phyloP scores from a whole-genome alignment of 352 stramenopile species.

The Pythium guiyangense region DNA sequence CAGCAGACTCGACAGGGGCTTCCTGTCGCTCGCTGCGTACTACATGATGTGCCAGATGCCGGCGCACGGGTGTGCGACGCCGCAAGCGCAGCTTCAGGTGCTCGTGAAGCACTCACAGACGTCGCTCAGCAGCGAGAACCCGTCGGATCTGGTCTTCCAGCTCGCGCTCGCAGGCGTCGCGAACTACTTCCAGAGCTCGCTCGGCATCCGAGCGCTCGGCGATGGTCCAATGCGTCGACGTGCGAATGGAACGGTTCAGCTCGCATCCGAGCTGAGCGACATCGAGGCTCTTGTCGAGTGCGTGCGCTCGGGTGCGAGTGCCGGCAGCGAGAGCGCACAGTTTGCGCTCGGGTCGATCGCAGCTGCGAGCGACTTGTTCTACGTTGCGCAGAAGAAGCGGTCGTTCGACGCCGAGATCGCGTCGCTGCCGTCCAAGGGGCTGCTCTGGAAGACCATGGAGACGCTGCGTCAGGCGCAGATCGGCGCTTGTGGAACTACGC shows the following conservation, averaged over 20 bases:
- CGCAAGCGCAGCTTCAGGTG: background rate
- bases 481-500: background rate
- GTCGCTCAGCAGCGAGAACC: background rate
- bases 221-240: background rate
- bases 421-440: constrained; percentile 19
- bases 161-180: constrained; percentile 3
- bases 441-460: constrained; percentile 30
- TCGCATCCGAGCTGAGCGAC: constrained; percentile 12
- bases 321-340: too few species aligned
- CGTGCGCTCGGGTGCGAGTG: too few species aligned
- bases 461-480: constrained; percentile 22
- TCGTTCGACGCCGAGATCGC: constrained; percentile 37
- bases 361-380: too few species aligned
- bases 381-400: constrained; percentile 46
- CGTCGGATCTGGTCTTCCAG: background rate
- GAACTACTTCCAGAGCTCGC: constrained; percentile 14
- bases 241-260: background rate
- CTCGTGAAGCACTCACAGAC: constrained; percentile 1
- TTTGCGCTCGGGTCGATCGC: too few species aligned
- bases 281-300: too few species aligned
- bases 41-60: constrained; percentile 21
- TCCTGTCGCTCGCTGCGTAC: constrained; percentile 22
- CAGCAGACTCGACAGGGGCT: constrained; percentile 4
- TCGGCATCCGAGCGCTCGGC: constrained; percentile 7
- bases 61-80: constrained; percentile 1